These are phyloP conservation scores for Phytopythium oedochilum DNA, from an alignment of 352 stramenopile species.

Conservation along the genomic window DNA sequence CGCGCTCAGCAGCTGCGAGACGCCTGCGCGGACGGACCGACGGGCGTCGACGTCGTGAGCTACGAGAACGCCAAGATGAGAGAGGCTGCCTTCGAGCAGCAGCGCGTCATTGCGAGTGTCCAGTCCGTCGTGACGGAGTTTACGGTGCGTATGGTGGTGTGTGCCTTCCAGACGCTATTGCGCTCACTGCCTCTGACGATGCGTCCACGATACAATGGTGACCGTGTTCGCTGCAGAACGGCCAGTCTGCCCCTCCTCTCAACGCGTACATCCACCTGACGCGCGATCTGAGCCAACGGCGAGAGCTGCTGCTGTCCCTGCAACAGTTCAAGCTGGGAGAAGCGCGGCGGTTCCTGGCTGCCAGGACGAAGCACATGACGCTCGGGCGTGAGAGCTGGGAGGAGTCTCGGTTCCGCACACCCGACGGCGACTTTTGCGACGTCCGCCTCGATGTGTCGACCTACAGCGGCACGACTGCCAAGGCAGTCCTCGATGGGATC, in stretches of 20 bases:
- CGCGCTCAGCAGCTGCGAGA: not conserved
- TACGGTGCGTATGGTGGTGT: not conserved
- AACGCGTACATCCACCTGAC: slow-evolving; percentile 7
- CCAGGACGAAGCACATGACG: slow-evolving; percentile 21
- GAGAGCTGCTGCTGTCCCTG: slow-evolving; percentile 2
- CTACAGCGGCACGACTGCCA: slow-evolving; percentile 15
- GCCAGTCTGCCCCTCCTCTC: slow-evolving; percentile 2
- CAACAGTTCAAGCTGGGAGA: slow-evolving; percentile 7
- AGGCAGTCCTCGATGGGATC: slow-evolving; percentile 36
- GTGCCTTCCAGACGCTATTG: not conserved
- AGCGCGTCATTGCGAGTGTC: not conserved
- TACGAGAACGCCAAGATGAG: not conserved
- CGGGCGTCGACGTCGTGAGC: not conserved
- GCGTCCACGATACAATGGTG: no score
- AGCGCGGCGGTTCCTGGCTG: slow-evolving; percentile 10
- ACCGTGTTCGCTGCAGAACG: no score
- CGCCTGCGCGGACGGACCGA: not conserved
- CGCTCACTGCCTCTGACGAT: no score
- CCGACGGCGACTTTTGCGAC: slow-evolving; percentile 27
- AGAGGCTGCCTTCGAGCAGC: not conserved
- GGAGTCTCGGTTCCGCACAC: not conserved
- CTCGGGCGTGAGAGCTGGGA: slow-evolving; percentile 20
- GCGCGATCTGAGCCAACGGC: slow-evolving; percentile 3
- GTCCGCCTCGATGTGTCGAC: slow-evolving; percentile 33
- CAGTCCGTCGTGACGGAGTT: slow-evolving; percentile 6